Percentiles rank a stretch among this genome's conserved stretches.
Conservation (phyloP, 106 monocot genomes). For the Agapanthus africanus region DNA sequence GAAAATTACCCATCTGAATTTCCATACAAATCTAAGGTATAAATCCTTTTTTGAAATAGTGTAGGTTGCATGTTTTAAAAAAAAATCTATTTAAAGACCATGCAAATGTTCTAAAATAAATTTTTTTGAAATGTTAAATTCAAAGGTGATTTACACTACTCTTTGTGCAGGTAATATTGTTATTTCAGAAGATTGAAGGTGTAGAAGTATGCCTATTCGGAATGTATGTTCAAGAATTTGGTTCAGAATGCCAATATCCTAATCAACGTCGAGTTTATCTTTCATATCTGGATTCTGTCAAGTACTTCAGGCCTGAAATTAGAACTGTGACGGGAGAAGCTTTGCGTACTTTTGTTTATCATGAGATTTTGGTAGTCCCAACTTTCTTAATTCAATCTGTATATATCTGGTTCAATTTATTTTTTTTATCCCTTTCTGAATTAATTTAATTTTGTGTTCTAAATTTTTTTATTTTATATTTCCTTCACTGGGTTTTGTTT, state of each 20-base stretch:
- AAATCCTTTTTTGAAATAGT: background rate
- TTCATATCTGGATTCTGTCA: slow-evolving; percentile 97
- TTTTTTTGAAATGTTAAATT: no score
- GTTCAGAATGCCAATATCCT: slow-evolving; percentile 83
- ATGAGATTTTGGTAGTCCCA: slow-evolving; percentile 99
- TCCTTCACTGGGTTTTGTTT: no score
- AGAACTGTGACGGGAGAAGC: slow-evolving; percentile 88
- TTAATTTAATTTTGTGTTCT: no score
- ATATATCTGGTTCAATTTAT: no score
- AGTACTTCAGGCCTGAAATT: slow-evolving; percentile 95
- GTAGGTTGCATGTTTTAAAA: no score
- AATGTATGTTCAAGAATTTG: slow-evolving; percentile 99
- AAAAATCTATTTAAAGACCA: no score
- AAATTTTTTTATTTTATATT: no score
- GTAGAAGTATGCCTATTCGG: slow-evolving; percentile 99
- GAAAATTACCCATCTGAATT: slow-evolving; percentile 95
- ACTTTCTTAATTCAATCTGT: no score
- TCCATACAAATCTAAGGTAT: slow-evolving; percentile 97
- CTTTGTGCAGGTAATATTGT: slow-evolving; percentile 69
- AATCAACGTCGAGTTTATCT: slow-evolving; percentile 96
- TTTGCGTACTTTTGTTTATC: slow-evolving; percentile 94
- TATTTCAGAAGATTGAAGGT: slow-evolving; percentile 99
- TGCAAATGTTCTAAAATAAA: no score
- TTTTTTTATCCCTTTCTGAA: no score
- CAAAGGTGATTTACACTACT: background rate